phyloP scores from a whole-genome alignment of 441 rosid genomes.

The Corymbia citriodora region DNA sequence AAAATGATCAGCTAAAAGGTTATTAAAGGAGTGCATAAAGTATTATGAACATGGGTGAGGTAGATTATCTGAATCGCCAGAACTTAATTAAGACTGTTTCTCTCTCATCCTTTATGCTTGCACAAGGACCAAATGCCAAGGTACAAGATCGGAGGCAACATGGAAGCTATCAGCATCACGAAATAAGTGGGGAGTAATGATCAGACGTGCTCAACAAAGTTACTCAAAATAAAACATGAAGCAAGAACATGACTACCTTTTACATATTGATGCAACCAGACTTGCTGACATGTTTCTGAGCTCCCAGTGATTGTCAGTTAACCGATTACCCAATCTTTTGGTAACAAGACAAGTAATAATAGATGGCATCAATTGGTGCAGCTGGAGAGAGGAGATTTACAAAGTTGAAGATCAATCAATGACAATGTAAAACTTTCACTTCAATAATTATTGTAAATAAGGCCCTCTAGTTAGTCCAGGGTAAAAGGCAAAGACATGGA shows the following conservation, averaged over 20 bases:
- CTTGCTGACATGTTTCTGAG: not conserved
- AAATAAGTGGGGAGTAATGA: not conserved
- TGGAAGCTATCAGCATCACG: not conserved
- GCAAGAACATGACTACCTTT: not conserved
- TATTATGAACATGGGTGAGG: not conserved
- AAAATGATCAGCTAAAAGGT: not conserved
- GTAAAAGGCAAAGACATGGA: not conserved
- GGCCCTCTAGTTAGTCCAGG: not conserved
- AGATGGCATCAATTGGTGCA: constrained; percentile 3
- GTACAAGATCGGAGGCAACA: not conserved
- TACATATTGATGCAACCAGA: not conserved
- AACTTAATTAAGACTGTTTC: not conserved
- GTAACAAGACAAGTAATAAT: not conserved
- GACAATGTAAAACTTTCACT: not conserved
- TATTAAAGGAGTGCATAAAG: not conserved
- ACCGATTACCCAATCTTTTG: not conserved
- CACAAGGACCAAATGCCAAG: not conserved
- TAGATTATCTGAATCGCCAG: not conserved
- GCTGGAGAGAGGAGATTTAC: not conserved
- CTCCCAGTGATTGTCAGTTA: not conserved
- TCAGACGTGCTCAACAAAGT: not conserved
- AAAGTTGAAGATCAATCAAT: not conserved
- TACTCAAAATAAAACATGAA: not conserved
- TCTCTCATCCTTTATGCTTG: not conserved
- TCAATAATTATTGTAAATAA: not conserved